Base-by-base conservation (phyloP, 2,329 filamentous ascomycete genomes). In the Colletotrichum australisinense region DNA sequence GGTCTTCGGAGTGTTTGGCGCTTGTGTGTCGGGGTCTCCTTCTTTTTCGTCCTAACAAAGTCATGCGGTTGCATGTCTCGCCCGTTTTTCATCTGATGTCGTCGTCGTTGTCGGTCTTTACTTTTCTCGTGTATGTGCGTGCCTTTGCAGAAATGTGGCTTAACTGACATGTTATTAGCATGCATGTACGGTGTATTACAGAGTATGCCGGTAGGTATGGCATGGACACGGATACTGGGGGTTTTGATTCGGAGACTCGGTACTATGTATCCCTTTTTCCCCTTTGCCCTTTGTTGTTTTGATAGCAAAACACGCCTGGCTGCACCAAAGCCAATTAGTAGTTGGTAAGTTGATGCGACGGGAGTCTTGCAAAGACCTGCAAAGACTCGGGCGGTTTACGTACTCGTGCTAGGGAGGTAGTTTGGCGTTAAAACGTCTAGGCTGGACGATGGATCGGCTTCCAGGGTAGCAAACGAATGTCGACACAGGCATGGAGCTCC, bases 11-110 rank as follows among this genome's bases (percentile, higher is more conserved):
- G 38, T 38, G 57, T 60, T n/a, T 49, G 42, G 42, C 42, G 42
- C 49, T 56, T 30, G 60, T 58, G 9, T 49, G 28, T 42, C 55
- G 26, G 56, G 38, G 55, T 68, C 57, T 66, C 69, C 35, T 60
- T 67, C 24, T 62, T 42, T 67, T 30, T 32, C 30, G 24, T 55
- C n/a, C 32, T 46, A 60, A 64, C 52, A 7, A 46, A 62, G 64
- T 72, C 57, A 72, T 63, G 64, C 14, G 64, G 26, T 68, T 65
- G 52, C 64, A 68, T 68, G 69, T 68, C 69, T 72, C 58, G 64
- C 64, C 64, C 30, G 64, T 53, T 63, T 57, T 62, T 62, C 56
- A 46, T 71, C 68, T 56, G 68, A 67, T 56, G 63, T 24, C 46
- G 63, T 46, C 38, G 38, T 38, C 35, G 35, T 16, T 14, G 32